Conservation (phyloP, 768 basidiomycete genomes). For the Galerina marginata region DNA sequence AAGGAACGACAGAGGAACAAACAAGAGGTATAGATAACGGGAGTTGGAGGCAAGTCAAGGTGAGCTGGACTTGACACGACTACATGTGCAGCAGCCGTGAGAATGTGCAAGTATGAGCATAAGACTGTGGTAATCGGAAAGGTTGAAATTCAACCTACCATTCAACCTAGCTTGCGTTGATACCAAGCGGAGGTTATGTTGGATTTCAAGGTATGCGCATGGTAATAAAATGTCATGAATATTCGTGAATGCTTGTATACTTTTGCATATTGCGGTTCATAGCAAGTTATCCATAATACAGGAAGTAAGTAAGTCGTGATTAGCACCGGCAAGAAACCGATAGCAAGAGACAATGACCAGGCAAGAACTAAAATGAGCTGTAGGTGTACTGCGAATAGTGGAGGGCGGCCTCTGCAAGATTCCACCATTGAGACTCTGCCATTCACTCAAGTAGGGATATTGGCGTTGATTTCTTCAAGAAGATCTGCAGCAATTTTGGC, state of each 20-base stretch:
- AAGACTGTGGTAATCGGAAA: too few species aligned
- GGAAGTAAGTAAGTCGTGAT: constrained; percentile 12
- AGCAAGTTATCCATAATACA: constrained; percentile 26
- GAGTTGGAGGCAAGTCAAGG: constrained; percentile 5
- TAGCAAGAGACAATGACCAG: constrained; percentile 12
- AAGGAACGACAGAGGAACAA: constrained; percentile 11
- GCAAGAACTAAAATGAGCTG: constrained; percentile 7
- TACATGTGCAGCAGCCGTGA: constrained; percentile 19
- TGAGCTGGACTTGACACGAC: constrained; percentile 13
- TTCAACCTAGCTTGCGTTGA: too few species aligned
- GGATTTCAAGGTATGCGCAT: background rate
- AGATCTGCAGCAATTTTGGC: constrained; percentile 76
- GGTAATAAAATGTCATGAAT: constrained; percentile 9
- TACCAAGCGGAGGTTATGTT: too few species aligned
- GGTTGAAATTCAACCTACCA: too few species aligned
- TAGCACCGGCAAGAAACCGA: constrained; percentile 17
- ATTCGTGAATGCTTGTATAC: constrained; percentile 5
- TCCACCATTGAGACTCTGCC: background rate
- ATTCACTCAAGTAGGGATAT: constrained; percentile 47
- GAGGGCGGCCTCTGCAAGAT: background rate
- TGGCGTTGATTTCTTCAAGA: constrained; percentile 58
- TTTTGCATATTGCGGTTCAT: background rate
- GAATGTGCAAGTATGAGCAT: background rate
- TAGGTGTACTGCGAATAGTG: constrained; percentile 7
- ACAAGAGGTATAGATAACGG: constrained; percentile 2